Evolutionary conservation across 371 early-diverging fungal species (phyloP), one percentile per base, ranked within the genome.

Genomic region (Mucor mucedo): DNA sequence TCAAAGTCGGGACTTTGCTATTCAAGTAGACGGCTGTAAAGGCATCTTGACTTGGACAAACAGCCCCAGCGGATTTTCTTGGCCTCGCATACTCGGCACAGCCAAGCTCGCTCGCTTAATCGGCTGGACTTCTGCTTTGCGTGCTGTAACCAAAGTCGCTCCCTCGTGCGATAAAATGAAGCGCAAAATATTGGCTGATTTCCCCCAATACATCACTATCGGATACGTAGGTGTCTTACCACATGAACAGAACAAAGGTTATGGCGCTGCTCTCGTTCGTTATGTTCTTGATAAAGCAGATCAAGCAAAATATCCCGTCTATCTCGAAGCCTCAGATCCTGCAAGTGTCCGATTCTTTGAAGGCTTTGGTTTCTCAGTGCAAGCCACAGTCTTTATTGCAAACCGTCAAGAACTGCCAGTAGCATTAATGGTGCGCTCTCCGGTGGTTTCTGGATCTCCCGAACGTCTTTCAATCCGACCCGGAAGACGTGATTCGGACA

Each of bases 301-400:
- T 64, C 76, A 84, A 0, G 87, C 87, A 54, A 96, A 97, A 58
- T 93, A 95, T 66, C 97, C 98, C 0, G 92, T 93, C 10, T 95
- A 71, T 32, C 77, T 72, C 11, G 75, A 78, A 54, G 78, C 96
- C 63, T 93, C 94, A 63, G 96, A 96, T 70, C 89, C 93, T 84
- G 91, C 91, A 45, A 94, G 94, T 5, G 90, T 96, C 21, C 80
- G 71, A 27, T 72, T 89, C 41, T 86, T 89, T 69, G 78, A 82
- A 62, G 55, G 66, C 11, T 69, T 72, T 60, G 81, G 78, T 7
- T 81, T 81, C 41, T 57, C 44, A 8, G 63, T 71, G 13, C 60
- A 71, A 39, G 70, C 65, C 2, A 68, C 67, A 1, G 63, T 66
- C 10, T 69, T 69, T 49, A 61, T 70, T 44, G 65, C 60, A 2